Evolutionary conservation across 208 protist genomes (phyloP).

Genomic region (Naegleria gruberi): DNA sequence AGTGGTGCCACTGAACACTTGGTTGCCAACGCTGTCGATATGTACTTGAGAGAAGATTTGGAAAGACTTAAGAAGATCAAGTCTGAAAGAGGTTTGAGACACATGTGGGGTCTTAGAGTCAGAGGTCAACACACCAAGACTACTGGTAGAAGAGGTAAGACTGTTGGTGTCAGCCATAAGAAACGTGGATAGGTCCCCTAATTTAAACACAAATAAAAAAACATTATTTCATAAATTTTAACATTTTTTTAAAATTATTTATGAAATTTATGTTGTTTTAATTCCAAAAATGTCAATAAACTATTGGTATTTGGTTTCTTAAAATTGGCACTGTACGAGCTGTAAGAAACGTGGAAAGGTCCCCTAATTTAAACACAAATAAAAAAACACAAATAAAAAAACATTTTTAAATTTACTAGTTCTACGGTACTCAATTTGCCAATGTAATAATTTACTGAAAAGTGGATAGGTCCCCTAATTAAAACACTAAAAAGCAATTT

Average conservation of each 20-base stretch:
- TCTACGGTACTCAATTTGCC: too few species aligned
- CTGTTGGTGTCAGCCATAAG: conserved; percentile 81
- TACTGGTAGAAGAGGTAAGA: conserved; percentile 91
- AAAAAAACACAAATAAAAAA: background rate
- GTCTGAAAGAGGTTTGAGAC: conserved; percentile 95
- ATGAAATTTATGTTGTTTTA: too few species aligned
- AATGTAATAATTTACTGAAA: conserved; percentile 71
- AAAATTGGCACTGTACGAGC: too few species aligned
- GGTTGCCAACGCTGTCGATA: conserved; percentile 89
- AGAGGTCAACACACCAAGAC: conserved; percentile 99
- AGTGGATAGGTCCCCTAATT: background rate
- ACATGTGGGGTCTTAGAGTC: conserved; percentile 95
- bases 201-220: background rate
- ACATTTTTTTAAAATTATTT: too few species aligned
- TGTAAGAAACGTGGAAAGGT: conserved; percentile 53
- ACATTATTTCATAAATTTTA: background rate
- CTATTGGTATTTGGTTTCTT: too few species aligned
- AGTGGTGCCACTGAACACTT: conserved; percentile 95
- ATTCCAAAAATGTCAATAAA: too few species aligned
- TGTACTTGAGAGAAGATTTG: conserved; percentile 96
- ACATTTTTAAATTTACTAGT: too few species aligned
- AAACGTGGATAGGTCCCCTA: conserved; percentile 20
- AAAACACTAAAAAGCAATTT: background rate
- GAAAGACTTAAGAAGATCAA: conserved; percentile 99
- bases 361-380: background rate